Base-by-base conservation (phyloP, 2,329 filamentous ascomycete genomes). In the Trichoderma koningiopsis region DNA sequence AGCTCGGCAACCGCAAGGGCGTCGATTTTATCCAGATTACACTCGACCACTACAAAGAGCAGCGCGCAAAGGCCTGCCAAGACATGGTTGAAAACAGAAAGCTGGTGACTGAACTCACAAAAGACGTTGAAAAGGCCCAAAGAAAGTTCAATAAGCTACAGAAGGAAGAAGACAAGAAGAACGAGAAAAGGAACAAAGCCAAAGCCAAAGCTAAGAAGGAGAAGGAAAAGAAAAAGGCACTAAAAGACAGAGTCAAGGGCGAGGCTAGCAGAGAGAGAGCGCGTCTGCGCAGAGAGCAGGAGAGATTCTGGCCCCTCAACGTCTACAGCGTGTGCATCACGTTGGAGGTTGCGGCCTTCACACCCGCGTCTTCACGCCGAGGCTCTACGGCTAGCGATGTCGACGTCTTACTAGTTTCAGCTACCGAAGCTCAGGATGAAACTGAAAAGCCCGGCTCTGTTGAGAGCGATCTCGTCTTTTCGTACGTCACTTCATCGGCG, bases 401-500 rank as follows among this genome's bases (percentile, higher is more conserved):
- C 37, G 82, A 81, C 27, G 83, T 87, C 78, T 68, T 60, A 78
- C 81, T 71, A 49, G 40, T 57, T n/a, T 19, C 49, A 0, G 74
- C 67, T 2, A 61, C 6, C 4, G 73, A 72, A 1, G 61, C 68
- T 1, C 19, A 43, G 0, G 40, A 43, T 43, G 74, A 70, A 61
- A 69, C 8, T 2, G 33, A 24, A 63, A 72, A 29, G 68, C 57
- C 77, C 55, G 7, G 57, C 1, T 58, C 68, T 0, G 61, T 70
- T 3, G 63, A 53, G 4, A 86, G 84, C 74, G 80, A 84, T 63
- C 76, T 91, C 7, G 80, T 84, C 4, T 74, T 90, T n/a, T 86
- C 84, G 0, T 90, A 90, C 74, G 83, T 89, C 43, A 88, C 88
- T 0, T 80, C 81, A 8, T 82, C 83, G 1, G 88, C 88, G 0